Base-by-base conservation (phyloP, 2,329 filamentous ascomycete species). In the Aureobasidium sp. region DNA sequence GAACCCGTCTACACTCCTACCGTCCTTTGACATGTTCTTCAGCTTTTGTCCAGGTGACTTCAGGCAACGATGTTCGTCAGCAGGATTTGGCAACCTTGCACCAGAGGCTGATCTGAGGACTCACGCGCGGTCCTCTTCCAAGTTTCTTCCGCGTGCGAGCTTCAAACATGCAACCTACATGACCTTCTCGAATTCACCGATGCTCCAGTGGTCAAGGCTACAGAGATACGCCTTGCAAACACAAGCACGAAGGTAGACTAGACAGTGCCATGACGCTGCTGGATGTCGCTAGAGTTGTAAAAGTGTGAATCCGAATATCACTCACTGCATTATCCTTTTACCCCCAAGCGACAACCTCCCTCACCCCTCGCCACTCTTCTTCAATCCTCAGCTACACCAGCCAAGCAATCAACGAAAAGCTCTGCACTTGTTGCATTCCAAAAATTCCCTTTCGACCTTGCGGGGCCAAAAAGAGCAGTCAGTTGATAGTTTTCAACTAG, bases 401-500 rank as follows among this genome's bases (percentile, higher is more conserved):
- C 48, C 48, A 52, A 37, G 34, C 31, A 9, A 37, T 37, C 20
- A 52, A 52, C 14, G 48, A 52, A 37, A 25, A 52, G 31, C 31
- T 12, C 5, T n/a, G 11, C 3, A 17, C 20, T 7, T 49, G 11
- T 49, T 17, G 15, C 9, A 11, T 51, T 52, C 34, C 48, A 52
- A 52, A 52, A 6, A 37, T 52, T 52, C 48, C 34, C 48, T 52
- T 36, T 25, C 29, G 8, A 36, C 29, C 48, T 31, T 6, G 5
- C 5, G 15, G 45, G 20, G 22, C 41, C 22, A 15, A 52, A 25
- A 52, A 20, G 31, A 52, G 48, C 31, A 52, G 48, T 52, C 48
- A 37, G n/a, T n/a, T 12, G 31, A 34, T 52, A 52, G 34, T 52
- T 52, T 52, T 52, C 31, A 52, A 52, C 48, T 27, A 52, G 48